A percentile compares a stretch with the other conserved stretches of the same genome.
Conservation (phyloP, 2,329 filamentous ascomycete species). For the Neopestalotiopsis sp. region DNA sequence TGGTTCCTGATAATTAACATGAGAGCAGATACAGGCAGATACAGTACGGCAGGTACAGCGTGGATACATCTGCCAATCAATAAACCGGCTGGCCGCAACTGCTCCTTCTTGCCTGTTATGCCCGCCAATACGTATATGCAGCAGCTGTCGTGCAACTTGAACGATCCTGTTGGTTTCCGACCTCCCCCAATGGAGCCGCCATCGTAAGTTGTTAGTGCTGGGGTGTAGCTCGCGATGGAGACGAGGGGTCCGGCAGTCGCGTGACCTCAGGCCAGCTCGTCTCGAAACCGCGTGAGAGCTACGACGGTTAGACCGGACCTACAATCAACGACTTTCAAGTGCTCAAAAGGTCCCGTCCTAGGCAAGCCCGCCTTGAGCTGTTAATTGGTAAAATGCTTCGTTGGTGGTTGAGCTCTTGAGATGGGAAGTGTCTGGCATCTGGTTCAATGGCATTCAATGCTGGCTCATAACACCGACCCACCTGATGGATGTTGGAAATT, state of each 20-base stretch:
- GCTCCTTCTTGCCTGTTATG: neutral
- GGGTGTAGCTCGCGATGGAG: neutral
- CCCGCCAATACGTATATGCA: neutral
- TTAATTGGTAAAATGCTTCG: too few species aligned
- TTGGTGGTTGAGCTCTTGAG: too few species aligned
- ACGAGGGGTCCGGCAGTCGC: conserved; percentile 16
- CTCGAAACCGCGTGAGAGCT: conserved; percentile 14
- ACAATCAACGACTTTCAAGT: neutral
- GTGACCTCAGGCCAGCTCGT: conserved; percentile 17
- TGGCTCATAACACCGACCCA: too few species aligned
- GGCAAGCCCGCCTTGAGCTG: too few species aligned
- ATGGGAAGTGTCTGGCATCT: too few species aligned
- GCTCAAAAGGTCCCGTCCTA: neutral
- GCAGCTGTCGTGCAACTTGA: neutral
- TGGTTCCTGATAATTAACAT: neutral
- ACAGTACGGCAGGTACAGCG: neutral
- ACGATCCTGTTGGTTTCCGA: neutral
- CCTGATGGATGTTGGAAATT: neutral
- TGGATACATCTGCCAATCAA: neutral
- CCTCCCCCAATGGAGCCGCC: neutral
- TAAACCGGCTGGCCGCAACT: conserved; percentile 7
- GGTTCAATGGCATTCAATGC: too few species aligned
- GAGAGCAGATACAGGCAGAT: too few species aligned
- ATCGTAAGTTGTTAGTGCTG: neutral
- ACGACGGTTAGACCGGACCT: conserved; percentile 10